These are phyloP conservation scores for Rhodamnia argentea DNA, from an alignment of 345 rosid species.

Conservation along the genomic window DNA sequence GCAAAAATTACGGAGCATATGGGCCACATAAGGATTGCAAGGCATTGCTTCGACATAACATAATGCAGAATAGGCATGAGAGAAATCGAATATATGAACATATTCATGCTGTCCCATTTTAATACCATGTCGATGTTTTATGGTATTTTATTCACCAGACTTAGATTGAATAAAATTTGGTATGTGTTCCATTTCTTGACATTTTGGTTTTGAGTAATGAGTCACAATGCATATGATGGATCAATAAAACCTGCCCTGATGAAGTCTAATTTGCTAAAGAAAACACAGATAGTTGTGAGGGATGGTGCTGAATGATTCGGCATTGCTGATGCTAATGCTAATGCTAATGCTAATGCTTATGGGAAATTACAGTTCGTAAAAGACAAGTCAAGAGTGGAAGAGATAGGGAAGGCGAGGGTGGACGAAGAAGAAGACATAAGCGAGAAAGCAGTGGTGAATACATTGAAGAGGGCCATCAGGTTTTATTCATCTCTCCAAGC, in stretches of 20 bases:
- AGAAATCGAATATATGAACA: too few species aligned
- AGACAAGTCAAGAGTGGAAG: background rate
- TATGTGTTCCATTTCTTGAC: too few species aligned
- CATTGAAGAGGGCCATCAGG: slow-evolving; percentile 20
- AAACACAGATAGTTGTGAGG: background rate
- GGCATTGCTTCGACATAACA: too few species aligned
- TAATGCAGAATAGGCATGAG: too few species aligned
- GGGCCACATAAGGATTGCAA: too few species aligned
- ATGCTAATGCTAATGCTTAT: background rate
- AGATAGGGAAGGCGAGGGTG: background rate
- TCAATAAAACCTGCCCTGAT: background rate
- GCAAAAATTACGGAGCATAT: too few species aligned
- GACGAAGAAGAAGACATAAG: slow-evolving; percentile 15
- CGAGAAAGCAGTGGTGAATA: slow-evolving; percentile 14
- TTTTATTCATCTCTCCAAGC: slow-evolving; percentile 25
- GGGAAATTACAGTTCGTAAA: background rate
- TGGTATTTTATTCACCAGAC: too few species aligned
- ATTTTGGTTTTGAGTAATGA: background rate
- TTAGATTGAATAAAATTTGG: too few species aligned
- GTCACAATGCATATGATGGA: background rate
- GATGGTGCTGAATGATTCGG: background rate
- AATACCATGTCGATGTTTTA: too few species aligned
- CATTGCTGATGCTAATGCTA: background rate
- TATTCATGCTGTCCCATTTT: too few species aligned
- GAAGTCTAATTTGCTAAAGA: background rate